Evolutionary conservation across 305 asterid genomes (phyloP), one percentile per base, ranked within the genome.

Genomic region (Ilex paraguariensis): DNA sequence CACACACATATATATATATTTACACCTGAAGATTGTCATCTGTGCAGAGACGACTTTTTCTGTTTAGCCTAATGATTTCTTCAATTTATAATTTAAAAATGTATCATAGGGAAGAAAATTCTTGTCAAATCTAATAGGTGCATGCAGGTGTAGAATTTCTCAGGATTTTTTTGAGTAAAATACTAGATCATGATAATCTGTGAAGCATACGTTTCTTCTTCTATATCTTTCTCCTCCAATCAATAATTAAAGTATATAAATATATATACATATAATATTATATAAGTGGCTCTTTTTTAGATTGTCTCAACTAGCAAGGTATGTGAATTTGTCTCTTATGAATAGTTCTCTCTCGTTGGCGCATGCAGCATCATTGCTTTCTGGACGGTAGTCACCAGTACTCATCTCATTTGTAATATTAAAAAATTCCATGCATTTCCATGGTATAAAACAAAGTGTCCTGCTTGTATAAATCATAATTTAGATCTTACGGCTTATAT

Each of bases 241-340:
- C 32, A 54, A 50, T 51, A 66, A 70, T 66, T 61, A 21, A 21
- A 21, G 28, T 21, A 1, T 21, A 1, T 21, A 1, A 1, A 21
- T 21, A 21, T 21, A 21, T 21, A 21, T 21, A 21, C 55, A 54
- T 68, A 42, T 48, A 59, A 49, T 63, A 54, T 77, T 66, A 54
- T 49, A 68, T 62, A 61, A 56, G 57, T 56, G 40, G 31, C 28
- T 62, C 66, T 65, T 76, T 66, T 64, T 69, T 64, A 68, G 67
- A 45, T 65, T 56, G 42, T 21, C 28, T 21, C 28, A 21, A 21
- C 58, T 45, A 42, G 73, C 67, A 75, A 64, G 71, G 70, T 75
- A 58, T 62, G 11, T 62, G 11, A 57, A 67, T 73, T 80, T 80
- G 86, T 80, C 83, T 64, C 73, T 74, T 67, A 13, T 60, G 16